Evolutionary conservation across 441 rosid species (phyloP), one percentile per base, ranked within the genome.

Genomic region (Codiaeum variegatum): DNA sequence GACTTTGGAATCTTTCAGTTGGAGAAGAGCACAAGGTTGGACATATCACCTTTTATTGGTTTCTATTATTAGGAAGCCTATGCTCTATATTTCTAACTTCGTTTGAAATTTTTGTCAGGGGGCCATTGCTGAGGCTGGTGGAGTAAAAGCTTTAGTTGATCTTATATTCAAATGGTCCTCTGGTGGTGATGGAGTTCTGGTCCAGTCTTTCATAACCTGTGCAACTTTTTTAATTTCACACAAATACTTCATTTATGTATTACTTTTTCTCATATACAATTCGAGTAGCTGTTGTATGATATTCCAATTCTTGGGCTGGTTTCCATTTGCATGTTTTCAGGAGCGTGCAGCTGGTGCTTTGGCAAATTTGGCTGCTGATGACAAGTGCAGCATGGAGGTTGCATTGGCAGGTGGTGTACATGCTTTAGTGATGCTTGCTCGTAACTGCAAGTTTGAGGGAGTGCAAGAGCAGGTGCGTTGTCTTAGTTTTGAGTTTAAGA

Each of bases 11-110:
- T 82, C 97, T 96, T 73, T 96, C 99, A 8, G 98, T 96, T 11
- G 99, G 99, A 81, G 99, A 96, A 86, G 99, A 93, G 76, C 99
- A 96, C 84, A 96, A 96, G 94, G 98, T 90, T 78, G 72, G n/a
- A n/a, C n/a, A n/a, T n/a, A n/a, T n/a, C n/a, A n/a, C n/a, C n/a
- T n/a, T n/a, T n/a, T n/a, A n/a, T n/a, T n/a, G n/a, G n/a, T n/a
- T n/a, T n/a, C n/a, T n/a, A n/a, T n/a, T n/a, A n/a, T n/a, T n/a
- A n/a, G n/a, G n/a, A n/a, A n/a, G n/a, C n/a, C n/a, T n/a, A n/a
- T n/a, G n/a, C n/a, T n/a, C n/a, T n/a, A n/a, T n/a, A n/a, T n/a
- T n/a, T n/a, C n/a, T n/a, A n/a, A n/a, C n/a, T n/a, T n/a, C n/a
- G n/a, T n/a, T n/a, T n/a, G n/a, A n/a, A n/a, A n/a, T n/a, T n/a